These are phyloP conservation scores for Botrytis byssoidea DNA, from an alignment of 2,329 filamentous ascomycete species.

Conservation along the genomic window DNA sequence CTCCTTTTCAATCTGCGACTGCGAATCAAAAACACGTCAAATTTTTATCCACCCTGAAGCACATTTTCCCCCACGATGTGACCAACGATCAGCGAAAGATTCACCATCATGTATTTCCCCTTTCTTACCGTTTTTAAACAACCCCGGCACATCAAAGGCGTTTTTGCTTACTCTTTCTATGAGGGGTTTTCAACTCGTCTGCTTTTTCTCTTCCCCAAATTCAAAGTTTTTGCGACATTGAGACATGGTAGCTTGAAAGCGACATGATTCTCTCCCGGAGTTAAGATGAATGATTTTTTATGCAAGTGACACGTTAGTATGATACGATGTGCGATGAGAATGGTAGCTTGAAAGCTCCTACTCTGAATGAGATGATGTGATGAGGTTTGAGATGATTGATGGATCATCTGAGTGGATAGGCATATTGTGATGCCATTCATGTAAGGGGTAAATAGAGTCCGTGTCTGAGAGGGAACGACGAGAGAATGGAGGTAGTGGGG, in stretches of 20 bases:
- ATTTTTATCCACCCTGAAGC: slow-evolving; percentile 20
- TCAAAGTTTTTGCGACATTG: slow-evolving; percentile 25
- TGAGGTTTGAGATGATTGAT: slow-evolving; percentile 10
- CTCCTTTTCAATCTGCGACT: slow-evolving; percentile 26
- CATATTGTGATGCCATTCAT: neutral
- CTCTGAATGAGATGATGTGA: slow-evolving; percentile 24
- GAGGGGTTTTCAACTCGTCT: neutral
- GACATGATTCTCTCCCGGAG: slow-evolving; percentile 31
- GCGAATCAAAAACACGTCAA: slow-evolving; percentile 19
- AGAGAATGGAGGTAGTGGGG: neutral
- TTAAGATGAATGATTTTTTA: slow-evolving; percentile 10
- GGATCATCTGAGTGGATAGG: neutral
- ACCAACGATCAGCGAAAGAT: slow-evolving; percentile 41
- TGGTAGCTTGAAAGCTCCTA: slow-evolving; percentile 40
- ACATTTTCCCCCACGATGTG: slow-evolving; percentile 33
- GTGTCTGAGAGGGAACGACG: neutral
- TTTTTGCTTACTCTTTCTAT: slow-evolving; percentile 27
- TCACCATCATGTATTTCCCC: slow-evolving; percentile 42
- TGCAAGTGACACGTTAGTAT: slow-evolving; percentile 9
- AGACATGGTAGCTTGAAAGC: slow-evolving; percentile 42
- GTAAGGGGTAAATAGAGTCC: neutral
- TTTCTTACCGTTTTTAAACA: slow-evolving; percentile 29
- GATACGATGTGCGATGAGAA: slow-evolving; percentile 29
- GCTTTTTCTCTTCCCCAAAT: neutral
- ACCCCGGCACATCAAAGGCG: slow-evolving; percentile 38